These are phyloP conservation scores for Hemisphaericaspora subhashii DNA, from an alignment of 1,139 yeast species.

Conservation along the genomic window DNA sequence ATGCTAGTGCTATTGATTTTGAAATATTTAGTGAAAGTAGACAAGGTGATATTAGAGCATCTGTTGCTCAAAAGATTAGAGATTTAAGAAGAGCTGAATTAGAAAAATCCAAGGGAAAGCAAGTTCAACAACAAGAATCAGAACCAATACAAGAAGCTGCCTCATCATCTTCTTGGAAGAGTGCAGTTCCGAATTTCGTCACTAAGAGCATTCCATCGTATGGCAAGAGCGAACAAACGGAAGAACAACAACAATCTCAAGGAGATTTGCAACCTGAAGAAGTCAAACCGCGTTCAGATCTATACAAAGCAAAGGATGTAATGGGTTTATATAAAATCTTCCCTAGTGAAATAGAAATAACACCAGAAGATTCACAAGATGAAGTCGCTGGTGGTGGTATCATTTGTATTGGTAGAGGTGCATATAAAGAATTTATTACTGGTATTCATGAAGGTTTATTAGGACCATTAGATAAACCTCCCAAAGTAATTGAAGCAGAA, in stretches of 20 bases:
- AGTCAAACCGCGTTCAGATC: conserved; percentile 31
- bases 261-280: conserved; percentile 18
- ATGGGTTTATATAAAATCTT: conserved; percentile 55
- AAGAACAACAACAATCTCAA: conserved; percentile 17
- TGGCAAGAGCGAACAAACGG: conserved; percentile 10
- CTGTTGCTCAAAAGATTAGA: conserved; percentile 83
- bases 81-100: conserved; percentile 48
- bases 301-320: conserved; percentile 54
- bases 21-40: conserved; percentile 72
- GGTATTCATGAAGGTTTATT: conserved; percentile 94
- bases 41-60: conserved; percentile 84
- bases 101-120: conserved; percentile 8
- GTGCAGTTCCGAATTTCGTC: conserved; percentile 10
- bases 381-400: conserved; percentile 70
- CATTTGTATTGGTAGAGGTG: conserved; percentile 91
- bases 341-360: conserved; percentile 33
- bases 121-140: conserved; percentile 6
- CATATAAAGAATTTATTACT: conserved; percentile 85
- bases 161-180: conserved; percentile 8
- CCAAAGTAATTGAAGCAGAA: conserved; percentile 29
- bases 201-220: conserved; percentile 13
- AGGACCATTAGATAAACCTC: conserved; percentile 82
- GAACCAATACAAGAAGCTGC: conserved; percentile 6
- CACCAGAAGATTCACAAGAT: conserved; percentile 49
- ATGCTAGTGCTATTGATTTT: conserved; percentile 84